Base-by-base conservation (phyloP, 2,329 filamentous ascomycete species). In the Lasiodiplodia sp. region DNA sequence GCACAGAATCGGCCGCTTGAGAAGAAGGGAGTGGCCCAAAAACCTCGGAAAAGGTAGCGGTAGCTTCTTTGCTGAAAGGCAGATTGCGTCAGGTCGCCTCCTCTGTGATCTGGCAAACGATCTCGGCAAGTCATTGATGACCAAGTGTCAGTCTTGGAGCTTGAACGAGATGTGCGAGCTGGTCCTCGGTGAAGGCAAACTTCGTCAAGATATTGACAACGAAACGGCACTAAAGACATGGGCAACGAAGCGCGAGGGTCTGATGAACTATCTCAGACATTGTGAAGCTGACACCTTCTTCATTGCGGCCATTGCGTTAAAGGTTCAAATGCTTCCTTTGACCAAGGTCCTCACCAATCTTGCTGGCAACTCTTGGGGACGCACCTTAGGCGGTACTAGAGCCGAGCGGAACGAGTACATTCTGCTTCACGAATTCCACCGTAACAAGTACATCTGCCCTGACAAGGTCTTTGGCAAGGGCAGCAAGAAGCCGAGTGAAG, bases 321-420 rank as follows among this genome's bases (percentile, higher is more conserved):
- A 92, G 70, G 91, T 96, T 28, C 96, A 99, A 80, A 92, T 99
- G 84, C 86, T 99, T 55, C 93, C 96, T 16, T 83, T 99, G 66
- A 97, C 95, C 25, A 98, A 97, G 79, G 92, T 97, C 60, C 84
- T 99, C 71, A 99, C 96, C 16, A 98, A 98, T 75, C 85, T 99
- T 78, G 96, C 96, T 70, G 96, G 96, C 73, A 99, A 99, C 80
- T 98, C 96, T 0, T 99, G 96, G 96, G 95, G 95, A 67, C 90
- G 96, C 77, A 99, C 96, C 2, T 84, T 99, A 51, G 97, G 93
- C 47, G 96, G 96, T 80, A 99, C 96, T 23, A 91, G 96, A 77
- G 96, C 96, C 10, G 96, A 99, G 83, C 92, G 96, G 44, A 99
- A 99, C 81, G 96, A 99, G 82, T 99, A 97, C 86, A 99, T 99